A percentile compares a stretch with the other conserved stretches of the same genome.
Conservation (phyloP, 129 eudicot genomes). For the Centaurea solstitialis region DNA sequence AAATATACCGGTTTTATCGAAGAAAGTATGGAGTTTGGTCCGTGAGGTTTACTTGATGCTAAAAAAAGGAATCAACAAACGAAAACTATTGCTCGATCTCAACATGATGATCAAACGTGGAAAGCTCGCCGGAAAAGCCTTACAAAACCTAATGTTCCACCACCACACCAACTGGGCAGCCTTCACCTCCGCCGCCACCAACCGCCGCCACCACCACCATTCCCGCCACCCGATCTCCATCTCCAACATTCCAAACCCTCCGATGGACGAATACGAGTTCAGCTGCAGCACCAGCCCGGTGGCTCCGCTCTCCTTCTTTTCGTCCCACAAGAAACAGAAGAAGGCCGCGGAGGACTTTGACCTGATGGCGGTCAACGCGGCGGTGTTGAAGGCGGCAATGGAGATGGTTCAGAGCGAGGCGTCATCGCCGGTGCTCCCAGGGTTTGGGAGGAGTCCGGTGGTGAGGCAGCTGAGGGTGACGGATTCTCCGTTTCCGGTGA, state of each 20-base stretch:
- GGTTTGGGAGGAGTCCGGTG: conserved; percentile 34
- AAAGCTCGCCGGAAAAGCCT: conserved; percentile 55
- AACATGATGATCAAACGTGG: conserved; percentile 66
- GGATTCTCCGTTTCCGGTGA: conserved; percentile 43
- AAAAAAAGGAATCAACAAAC: conserved; percentile 53
- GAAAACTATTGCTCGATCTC: conserved; percentile 49
- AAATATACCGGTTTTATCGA: conserved; percentile 46
- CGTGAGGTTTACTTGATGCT: conserved; percentile 54
- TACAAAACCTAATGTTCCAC: conserved; percentile 60
- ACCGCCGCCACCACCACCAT: background rate
- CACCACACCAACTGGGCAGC: conserved; percentile 33
- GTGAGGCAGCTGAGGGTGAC: conserved; percentile 43
- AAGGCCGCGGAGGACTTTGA: conserved; percentile 23
- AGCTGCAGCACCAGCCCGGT: conserved; percentile 46
- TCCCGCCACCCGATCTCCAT: background rate
- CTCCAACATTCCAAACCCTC: background rate
- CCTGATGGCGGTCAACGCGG: conserved; percentile 8
- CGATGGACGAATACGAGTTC: conserved; percentile 27
- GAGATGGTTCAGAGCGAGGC: conserved; percentile 29
- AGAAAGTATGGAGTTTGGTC: conserved; percentile 48
- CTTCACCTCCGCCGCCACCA: conserved; percentile 3
- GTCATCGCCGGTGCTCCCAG: conserved; percentile 26
- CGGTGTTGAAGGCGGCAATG: conserved; percentile 32
- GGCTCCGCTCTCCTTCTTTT: conserved; percentile 3
- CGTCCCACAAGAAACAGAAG: conserved; percentile 24